phyloP scores from a whole-genome alignment of 1,284 basidiomycete species.

The Irpex sp. region DNA sequence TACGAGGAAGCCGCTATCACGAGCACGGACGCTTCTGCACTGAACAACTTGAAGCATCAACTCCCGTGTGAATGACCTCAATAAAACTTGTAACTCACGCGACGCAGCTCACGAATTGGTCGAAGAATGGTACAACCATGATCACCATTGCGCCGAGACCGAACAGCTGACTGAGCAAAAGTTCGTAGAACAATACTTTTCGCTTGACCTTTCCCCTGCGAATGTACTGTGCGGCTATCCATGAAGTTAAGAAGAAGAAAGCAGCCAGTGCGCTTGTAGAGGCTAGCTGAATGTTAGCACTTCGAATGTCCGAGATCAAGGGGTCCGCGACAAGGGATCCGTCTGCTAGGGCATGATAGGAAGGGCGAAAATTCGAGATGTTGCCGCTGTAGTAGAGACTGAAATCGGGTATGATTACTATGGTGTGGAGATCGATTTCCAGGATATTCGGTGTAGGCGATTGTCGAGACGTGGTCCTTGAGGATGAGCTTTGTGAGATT shows the following conservation, averaged over 20 bases:
- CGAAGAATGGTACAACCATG: conserved; percentile 45
- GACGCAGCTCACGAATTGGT: conserved; percentile 31
- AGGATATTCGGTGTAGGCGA: conserved; percentile 22
- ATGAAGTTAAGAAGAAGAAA: conserved; percentile 53
- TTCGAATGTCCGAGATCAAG: conserved; percentile 38
- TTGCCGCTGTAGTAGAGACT: conserved; percentile 36
- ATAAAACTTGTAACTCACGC: conserved; percentile 26
- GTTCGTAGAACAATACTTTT: conserved; percentile 54
- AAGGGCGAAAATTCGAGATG: conserved; percentile 43
- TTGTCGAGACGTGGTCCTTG: not conserved
- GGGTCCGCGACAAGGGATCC: conserved; percentile 56
- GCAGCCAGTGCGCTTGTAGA: conserved; percentile 45
- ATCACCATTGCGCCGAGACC: conserved; percentile 44
- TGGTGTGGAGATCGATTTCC: conserved; percentile 47
- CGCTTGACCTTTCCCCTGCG: conserved; percentile 55
- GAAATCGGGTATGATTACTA: conserved; percentile 48
- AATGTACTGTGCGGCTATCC: conserved; percentile 48
- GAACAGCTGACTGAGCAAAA: conserved; percentile 53
- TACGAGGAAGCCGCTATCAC: conserved; percentile 15
- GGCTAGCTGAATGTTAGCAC: conserved; percentile 43
- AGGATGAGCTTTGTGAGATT: not conserved
- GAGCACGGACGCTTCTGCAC: conserved; percentile 24
- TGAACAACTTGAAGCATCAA: conserved; percentile 21
- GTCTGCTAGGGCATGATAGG: conserved; percentile 47
- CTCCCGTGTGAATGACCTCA: not conserved